Evolutionary conservation across 768 basidiomycete genomes (phyloP).

Genomic region (Lyophyllum atratum): DNA sequence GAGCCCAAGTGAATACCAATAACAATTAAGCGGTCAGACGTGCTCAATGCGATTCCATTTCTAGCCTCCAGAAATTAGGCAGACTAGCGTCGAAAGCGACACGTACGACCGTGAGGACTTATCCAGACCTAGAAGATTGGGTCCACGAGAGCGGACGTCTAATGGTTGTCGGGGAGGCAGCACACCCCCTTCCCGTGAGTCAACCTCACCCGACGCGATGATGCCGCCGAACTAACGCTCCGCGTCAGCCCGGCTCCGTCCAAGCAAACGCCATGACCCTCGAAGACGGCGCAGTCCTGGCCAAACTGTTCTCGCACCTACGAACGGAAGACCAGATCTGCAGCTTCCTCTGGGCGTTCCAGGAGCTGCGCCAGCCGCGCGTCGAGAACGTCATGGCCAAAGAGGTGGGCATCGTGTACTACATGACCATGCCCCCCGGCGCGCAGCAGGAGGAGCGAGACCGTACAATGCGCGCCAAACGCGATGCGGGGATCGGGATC

Average conservation of each 20-base stretch:
- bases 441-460: conserved; percentile 45
- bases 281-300: conserved; percentile 64
- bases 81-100: conserved; percentile 32
- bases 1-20: conserved; percentile 37
- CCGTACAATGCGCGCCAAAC: conserved; percentile 30
- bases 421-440: conserved; percentile 46
- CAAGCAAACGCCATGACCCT: conserved; percentile 51
- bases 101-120: conserved; percentile 37
- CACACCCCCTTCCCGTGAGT: conserved; percentile 55
- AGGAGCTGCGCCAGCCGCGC: conserved; percentile 54
- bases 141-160: conserved; percentile 44
- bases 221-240: no score
- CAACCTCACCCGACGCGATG: neutral
- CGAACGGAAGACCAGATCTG: conserved; percentile 47
- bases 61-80: conserved; percentile 39
- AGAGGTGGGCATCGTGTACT: conserved; percentile 44
- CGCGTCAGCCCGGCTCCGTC: conserved; percentile 52
- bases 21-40: neutral
- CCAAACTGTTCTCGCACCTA: conserved; percentile 58
- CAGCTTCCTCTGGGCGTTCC: conserved; percentile 52
- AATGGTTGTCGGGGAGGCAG: conserved; percentile 56
- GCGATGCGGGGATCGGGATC: conserved; percentile 25
- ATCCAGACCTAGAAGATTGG: conserved; percentile 49
- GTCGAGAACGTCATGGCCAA: conserved; percentile 41
- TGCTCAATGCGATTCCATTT: neutral